Evolutionary conservation across 768 basidiomycete species (phyloP).

Genomic region (Pulveroboletus sp.): DNA sequence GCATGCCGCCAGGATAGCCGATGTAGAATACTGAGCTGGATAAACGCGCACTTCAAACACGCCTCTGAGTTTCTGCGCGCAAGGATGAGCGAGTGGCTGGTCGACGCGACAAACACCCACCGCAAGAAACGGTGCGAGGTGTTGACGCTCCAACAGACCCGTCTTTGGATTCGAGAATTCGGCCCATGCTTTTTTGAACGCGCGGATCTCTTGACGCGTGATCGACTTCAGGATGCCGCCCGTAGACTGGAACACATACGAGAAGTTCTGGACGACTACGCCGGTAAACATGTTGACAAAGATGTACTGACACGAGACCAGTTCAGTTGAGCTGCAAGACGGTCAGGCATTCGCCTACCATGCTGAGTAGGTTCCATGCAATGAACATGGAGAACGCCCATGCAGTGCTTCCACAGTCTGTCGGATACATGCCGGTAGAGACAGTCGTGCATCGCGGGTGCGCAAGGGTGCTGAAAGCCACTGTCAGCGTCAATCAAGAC

Average conservation of each 20-base stretch:
- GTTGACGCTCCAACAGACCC: slow-evolving; percentile 66
- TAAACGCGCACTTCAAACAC: slow-evolving; percentile 89
- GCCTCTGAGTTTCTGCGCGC: slow-evolving; percentile 67
- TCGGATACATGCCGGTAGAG: slow-evolving; percentile 42
- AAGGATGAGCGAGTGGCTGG: slow-evolving; percentile 4
- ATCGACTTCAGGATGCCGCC: slow-evolving; percentile 71
- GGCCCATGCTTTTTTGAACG: slow-evolving; percentile 94
- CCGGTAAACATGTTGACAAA: slow-evolving; percentile 96
- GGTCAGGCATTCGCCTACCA: slow-evolving; percentile 69
- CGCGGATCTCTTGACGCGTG: slow-evolving; percentile 86
- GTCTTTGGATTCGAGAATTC: slow-evolving; percentile 76
- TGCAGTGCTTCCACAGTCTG: slow-evolving; percentile 81
- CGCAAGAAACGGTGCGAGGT: slow-evolving; percentile 75
- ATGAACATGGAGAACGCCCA: slow-evolving; percentile 91
- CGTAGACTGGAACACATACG: slow-evolving; percentile 88
- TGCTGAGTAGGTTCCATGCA: slow-evolving; percentile 91
- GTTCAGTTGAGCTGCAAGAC: no score
- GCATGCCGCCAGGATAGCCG: slow-evolving; percentile 54
- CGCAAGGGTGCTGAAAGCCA: slow-evolving; percentile 52
- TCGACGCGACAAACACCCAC: slow-evolving; percentile 43
- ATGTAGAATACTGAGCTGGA: slow-evolving; percentile 60
- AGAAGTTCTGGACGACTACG: slow-evolving; percentile 95
- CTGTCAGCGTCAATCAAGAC: neutral
- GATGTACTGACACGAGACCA: slow-evolving; percentile 84
- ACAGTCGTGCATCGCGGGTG: slow-evolving; percentile 80